These are phyloP conservation scores for maize (Zea mays) DNA, from an alignment of 176 grass and related monocot species.

Conservation along the genomic window DNA sequence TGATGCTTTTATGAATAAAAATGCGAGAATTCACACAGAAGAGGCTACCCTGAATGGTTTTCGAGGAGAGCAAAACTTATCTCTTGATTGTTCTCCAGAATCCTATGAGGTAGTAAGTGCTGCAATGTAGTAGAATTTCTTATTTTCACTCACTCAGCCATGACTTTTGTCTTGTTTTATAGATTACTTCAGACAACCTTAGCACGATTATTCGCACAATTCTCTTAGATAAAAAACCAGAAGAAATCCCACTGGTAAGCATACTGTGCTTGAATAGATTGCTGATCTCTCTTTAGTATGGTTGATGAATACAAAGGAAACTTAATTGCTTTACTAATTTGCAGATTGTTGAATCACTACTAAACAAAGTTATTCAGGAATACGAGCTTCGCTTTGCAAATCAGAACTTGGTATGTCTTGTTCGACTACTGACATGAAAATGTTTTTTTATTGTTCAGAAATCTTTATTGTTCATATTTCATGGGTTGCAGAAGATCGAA, in stretches of 20 bases:
- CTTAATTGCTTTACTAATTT: constrained; percentile 35
- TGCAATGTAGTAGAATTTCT: constrained; percentile 12
- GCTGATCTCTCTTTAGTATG: background rate
- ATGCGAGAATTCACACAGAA: constrained; percentile 46
- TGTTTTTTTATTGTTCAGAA: background rate
- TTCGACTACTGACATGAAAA: constrained; percentile 21
- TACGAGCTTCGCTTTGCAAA: constrained; percentile 53
- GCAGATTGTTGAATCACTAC: constrained; percentile 78
- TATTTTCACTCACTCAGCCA: constrained; percentile 6
- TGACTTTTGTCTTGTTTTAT: constrained; percentile 34
- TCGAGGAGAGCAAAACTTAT: constrained; percentile 46
- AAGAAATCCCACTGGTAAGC: constrained; percentile 79
- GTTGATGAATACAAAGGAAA: constrained; percentile 25
- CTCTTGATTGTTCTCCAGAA: constrained; percentile 51
- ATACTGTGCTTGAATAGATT: constrained; percentile 34
- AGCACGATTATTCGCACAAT: constrained; percentile 51
- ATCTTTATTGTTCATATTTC: constrained; percentile 23
- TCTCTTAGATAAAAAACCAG: constrained; percentile 77
- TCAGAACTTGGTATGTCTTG: constrained; percentile 47
- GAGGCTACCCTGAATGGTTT: constrained; percentile 45
- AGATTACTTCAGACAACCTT: constrained; percentile 58
- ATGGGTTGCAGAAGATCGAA: constrained; percentile 4
- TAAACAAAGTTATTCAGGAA: constrained; percentile 82
- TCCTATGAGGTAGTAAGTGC: constrained; percentile 58
- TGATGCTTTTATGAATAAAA: constrained; percentile 79